Conservation (phyloP, 2,329 filamentous ascomycete genomes). For the Chalara sp. region DNA sequence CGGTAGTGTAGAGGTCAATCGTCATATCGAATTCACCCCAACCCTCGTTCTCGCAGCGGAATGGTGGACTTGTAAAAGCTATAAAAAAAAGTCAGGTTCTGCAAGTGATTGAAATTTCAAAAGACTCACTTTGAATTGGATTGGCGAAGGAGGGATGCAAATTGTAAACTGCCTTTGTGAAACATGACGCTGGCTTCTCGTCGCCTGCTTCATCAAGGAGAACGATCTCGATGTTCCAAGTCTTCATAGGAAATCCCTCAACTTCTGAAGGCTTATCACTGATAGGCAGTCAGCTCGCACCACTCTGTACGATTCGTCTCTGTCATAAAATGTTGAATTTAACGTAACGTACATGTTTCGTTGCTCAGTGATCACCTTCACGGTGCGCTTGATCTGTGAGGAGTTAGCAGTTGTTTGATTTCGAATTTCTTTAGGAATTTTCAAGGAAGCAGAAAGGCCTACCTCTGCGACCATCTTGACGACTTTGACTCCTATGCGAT, state of each 20-base stretch:
- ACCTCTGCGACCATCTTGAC: not conserved
- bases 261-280: slow-evolving; percentile 75
- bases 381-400: slow-evolving; percentile 65
- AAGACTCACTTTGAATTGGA: slow-evolving; percentile 67
- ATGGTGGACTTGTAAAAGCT: slow-evolving; percentile 81
- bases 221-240: slow-evolving; percentile 84
- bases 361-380: slow-evolving; percentile 93
- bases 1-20: slow-evolving; percentile 74
- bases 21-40: slow-evolving; percentile 98
- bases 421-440: not conserved
- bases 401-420: slow-evolving; percentile 7
- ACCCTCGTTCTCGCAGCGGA: slow-evolving; percentile 85
- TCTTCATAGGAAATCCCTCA: slow-evolving; percentile 85
- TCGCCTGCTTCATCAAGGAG: slow-evolving; percentile 81
- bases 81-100: slow-evolving; percentile 3
- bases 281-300: slow-evolving; percentile 15
- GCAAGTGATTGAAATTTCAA: too few relatives aligned
- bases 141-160: slow-evolving; percentile 92
- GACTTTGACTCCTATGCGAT: too few relatives aligned
- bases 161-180: slow-evolving; percentile 88
- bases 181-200: slow-evolving; percentile 74
- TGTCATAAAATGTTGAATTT: not conserved
- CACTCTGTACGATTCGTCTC: not conserved
- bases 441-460: not conserved
- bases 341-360: slow-evolving; percentile 54